Evolutionary conservation across 2,329 filamentous ascomycete genomes (phyloP), one percentile per base, ranked within the genome.

Genomic region (Trichoderma cornu-damae): DNA sequence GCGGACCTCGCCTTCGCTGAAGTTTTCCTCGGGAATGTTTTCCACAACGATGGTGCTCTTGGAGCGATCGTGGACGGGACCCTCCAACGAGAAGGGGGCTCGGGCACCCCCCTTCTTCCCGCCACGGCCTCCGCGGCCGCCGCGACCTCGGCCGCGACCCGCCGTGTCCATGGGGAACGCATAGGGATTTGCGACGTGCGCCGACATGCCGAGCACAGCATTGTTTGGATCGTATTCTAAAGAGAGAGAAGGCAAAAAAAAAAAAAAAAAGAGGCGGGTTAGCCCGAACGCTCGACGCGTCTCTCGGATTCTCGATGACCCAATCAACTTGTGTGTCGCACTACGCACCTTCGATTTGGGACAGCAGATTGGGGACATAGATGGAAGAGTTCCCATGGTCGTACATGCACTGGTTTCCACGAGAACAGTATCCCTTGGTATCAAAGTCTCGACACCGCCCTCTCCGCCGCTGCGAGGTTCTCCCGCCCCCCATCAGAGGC

Each of bases 11-110:
- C 84, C 78, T 64, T 91, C 88, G 42, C 74, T 77, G 56, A 89
- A 86, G 56, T 83, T 78, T 18, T 89, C 86, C 60, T 86, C 81
- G 0, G 89, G 89, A 5, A 94, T 93, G 57, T 86, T 85, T 67
- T 92, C 88, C 2, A 94, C 79, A 2, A 92, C 88, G 18, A 94
- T 80, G 0, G 84, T 83, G 6, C 82, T 86, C 63, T 85, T 86
- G 0, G 77, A 79, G 55, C 73, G 78, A 67, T 91, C 87, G 49
- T 77, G 70, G 24, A 84, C 79, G 0, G 85, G 83, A 0, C 86
- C 85, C 20, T 83, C 79, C 0, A 80, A 77, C 0, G 88, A 88
- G 65, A 89, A 85, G 0, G 83, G 73, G 3, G 86, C 79, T 30
- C 80, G 76, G 4, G 70, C 74, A 35, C 62, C 64, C 48, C 65